These are phyloP conservation scores for Calocybe gangraenosa DNA, from an alignment of 768 basidiomycete species.

Conservation along the genomic window DNA sequence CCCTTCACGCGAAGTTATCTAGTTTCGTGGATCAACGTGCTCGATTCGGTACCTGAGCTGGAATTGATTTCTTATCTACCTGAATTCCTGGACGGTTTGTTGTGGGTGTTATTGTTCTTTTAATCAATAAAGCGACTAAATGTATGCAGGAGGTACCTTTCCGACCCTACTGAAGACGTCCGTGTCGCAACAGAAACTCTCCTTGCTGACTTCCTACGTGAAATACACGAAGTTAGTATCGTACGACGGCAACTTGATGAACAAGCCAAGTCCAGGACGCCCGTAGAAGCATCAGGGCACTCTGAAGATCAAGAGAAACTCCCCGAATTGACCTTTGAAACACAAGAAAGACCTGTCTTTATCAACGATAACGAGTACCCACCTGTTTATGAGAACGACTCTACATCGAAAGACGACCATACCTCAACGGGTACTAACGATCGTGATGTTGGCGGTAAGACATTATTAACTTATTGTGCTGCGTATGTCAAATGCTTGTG, in stretches of 20 bases:
- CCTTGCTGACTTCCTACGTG: conserved; percentile 84
- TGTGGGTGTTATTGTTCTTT: conserved; percentile 51
- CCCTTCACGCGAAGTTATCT: conserved; percentile 95
- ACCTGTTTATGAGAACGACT: conserved; percentile 36
- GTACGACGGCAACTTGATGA: conserved; percentile 68
- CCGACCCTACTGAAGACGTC: conserved; percentile 93
- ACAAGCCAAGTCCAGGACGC: conserved; percentile 38
- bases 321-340: conserved; percentile 55
- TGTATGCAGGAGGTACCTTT: conserved; percentile 77
- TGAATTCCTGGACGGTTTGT: conserved; percentile 87
- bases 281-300: conserved; percentile 38
- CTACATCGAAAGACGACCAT: conserved; percentile 37
- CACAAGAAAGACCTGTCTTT: conserved; percentile 54
- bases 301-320: conserved; percentile 46
- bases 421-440: conserved; percentile 44
- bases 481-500: conserved; percentile 1
- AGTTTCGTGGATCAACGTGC: conserved; percentile 94
- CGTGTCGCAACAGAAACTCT: conserved; percentile 87
- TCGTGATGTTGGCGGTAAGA: conserved; percentile 62
- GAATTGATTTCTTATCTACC: conserved; percentile 94
- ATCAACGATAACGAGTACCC: conserved; percentile 48
- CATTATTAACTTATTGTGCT: conserved; percentile 3
- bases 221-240: conserved; percentile 81
- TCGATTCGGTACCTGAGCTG: conserved; percentile 95
- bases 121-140: conserved; percentile 7